Evolutionary conservation across 2,329 filamentous ascomycete species (phyloP), one percentile per base, ranked within the genome.

Genomic region (Gnomoniopsis sp.): DNA sequence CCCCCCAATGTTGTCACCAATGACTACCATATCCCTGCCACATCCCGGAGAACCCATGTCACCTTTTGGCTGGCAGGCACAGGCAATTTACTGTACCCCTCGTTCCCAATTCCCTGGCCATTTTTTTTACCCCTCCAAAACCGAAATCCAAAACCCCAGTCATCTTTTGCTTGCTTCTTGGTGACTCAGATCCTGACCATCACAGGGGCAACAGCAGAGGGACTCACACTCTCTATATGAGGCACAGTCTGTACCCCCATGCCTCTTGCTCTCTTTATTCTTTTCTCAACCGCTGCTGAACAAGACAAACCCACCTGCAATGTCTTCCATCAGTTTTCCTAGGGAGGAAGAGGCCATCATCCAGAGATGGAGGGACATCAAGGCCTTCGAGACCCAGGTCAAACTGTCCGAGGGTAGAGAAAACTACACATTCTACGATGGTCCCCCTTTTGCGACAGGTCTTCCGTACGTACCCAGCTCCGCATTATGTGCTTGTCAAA

Each of bases 371-470:
- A 89, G 88, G 71, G 90, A 95, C 71, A 95, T 96, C 72, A 84
- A 93, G 70, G 95, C 95, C 66, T 98, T 98, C 74, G 85, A 90
- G 71, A 87, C 88, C 63, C 91, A 96, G 79, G 75, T 88, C 63
- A 89, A 95, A 75, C 85, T 98, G 61, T 95, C 93, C 12, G 84
- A 90, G 73, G 90, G 89, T 65, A 86, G 88, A 63, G 85, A 89
- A 64, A 89, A 87, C 55, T 99, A 96, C 72, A 96, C 92, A 58
- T 99, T 99, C 77, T 98, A 97, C 78, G 90, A 93, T 81, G 90
- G 90, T 12, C 89, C 88, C 58, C 88, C 89, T 6, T 91, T 91
- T 70, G 88, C 87, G 71, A 96, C 88, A 65, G 88, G 83, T 59
- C 72, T 86, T 19, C 83, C 83, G 62, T 62, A 59, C n/a, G 59